These are phyloP conservation scores for Pyrenophora teres DNA, from an alignment of 2,329 filamentous ascomycete genomes.

Conservation along the genomic window DNA sequence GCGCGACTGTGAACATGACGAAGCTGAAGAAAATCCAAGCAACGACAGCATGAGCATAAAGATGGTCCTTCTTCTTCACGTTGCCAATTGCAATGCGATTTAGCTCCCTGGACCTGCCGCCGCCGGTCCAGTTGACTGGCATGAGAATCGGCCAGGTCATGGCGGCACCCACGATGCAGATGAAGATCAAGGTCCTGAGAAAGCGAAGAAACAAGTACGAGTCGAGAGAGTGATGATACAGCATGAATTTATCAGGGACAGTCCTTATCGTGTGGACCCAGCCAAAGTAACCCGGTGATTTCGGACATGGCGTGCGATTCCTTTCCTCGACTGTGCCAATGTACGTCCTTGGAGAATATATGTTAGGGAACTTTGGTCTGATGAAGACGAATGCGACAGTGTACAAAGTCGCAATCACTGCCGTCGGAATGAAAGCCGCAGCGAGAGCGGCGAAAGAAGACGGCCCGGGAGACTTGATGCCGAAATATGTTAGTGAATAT, in stretches of 20 bases:
- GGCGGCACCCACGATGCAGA: slow-evolving; percentile 80
- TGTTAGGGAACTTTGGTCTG: slow-evolving; percentile 50
- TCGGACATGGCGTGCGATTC: slow-evolving; percentile 49
- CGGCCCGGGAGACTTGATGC: slow-evolving; percentile 33
- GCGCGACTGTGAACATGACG: slow-evolving; percentile 83
- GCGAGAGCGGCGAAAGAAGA: slow-evolving; percentile 42
- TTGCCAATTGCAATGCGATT: slow-evolving; percentile 82
- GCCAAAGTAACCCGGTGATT: slow-evolving; percentile 33
- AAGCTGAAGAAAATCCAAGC: slow-evolving; percentile 85
- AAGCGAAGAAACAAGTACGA: slow-evolving; percentile 90
- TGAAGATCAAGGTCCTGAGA: slow-evolving; percentile 75
- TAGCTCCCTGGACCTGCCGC: slow-evolving; percentile 66
- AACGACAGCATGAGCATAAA: slow-evolving; percentile 78
- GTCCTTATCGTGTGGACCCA: slow-evolving; percentile 57
- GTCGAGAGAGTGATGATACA: slow-evolving; percentile 91
- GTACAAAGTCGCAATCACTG: slow-evolving; percentile 36
- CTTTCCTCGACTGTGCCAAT: slow-evolving; percentile 50
- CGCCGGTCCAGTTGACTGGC: slow-evolving; percentile 87
- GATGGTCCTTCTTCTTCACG: slow-evolving; percentile 65
- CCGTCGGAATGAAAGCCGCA: slow-evolving; percentile 44
- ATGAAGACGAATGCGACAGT: slow-evolving; percentile 48
- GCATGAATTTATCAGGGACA: slow-evolving; percentile 73
- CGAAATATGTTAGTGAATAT: slow-evolving; percentile 11
- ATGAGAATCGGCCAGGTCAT: slow-evolving; percentile 89
- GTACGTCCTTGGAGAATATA: slow-evolving; percentile 53